phyloP scores from a whole-genome alignment of 306 rosid genomes.

The Acacia crassicarpa region DNA sequence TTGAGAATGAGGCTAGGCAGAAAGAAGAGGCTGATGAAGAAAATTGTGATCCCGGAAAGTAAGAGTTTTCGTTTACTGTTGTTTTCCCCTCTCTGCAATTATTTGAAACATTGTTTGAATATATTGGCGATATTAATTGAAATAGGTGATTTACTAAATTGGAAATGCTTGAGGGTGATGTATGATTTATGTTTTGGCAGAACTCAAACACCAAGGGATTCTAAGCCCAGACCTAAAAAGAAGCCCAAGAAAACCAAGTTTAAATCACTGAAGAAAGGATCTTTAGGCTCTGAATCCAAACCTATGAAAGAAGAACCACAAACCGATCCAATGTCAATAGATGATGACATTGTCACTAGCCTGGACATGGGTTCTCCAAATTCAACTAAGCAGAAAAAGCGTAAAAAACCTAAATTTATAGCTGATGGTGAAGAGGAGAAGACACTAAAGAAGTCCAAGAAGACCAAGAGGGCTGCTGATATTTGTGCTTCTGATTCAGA shows the following conservation, averaged over 20 bases:
- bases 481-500: constrained; percentile 62
- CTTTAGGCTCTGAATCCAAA: constrained; percentile 72
- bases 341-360: constrained; percentile 55
- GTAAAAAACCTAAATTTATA: constrained; percentile 55
- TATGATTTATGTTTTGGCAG: constrained; percentile 41
- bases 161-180: constrained; percentile 22
- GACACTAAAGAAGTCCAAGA: constrained; percentile 76
- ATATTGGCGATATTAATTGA: background rate
- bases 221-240: constrained; percentile 80
- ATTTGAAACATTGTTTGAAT: constrained; percentile 2
- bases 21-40: constrained; percentile 81
- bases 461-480: constrained; percentile 62
- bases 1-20: constrained; percentile 79
- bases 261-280: constrained; percentile 87
- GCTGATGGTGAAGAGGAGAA: constrained; percentile 56
- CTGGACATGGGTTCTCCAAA: constrained; percentile 55
- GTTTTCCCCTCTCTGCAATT: background rate
- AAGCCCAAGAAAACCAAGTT: constrained; percentile 89
- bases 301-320: constrained; percentile 57
- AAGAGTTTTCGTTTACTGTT: constrained; percentile 32
- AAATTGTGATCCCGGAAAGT: constrained; percentile 59
- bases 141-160: constrained; percentile 12
- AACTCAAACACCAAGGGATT: constrained; percentile 55
- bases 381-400: constrained; percentile 66
- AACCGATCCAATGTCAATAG: constrained; percentile 60